Conservation (phyloP, 106 monocot species). For the Cymbidium sinense region DNA sequence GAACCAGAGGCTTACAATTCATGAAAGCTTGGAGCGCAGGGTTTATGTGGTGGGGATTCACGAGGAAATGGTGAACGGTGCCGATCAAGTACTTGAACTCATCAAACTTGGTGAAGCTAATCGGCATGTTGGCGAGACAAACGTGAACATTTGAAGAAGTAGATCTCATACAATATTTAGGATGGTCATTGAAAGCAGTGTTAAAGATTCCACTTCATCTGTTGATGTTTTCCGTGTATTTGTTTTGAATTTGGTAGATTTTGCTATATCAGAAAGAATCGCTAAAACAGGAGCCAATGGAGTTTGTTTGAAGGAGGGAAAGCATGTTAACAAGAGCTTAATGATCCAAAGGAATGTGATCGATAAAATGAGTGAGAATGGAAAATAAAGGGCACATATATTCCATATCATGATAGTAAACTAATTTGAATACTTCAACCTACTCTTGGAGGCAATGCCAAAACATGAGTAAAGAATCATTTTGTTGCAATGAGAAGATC, state of each 20-base stretch:
- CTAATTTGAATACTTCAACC: constrained; percentile 91
- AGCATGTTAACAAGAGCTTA: constrained; percentile 95
- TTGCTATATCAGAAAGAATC: constrained; percentile 91
- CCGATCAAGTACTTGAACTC: constrained; percentile 82
- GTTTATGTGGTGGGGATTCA: constrained; percentile 76
- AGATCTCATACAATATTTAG: constrained; percentile 96
- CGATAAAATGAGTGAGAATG: constrained; percentile 80
- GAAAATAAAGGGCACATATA: constrained; percentile 80
- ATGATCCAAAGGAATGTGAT: constrained; percentile 94
- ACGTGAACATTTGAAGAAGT: constrained; percentile 88
- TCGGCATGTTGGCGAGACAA: constrained; percentile 94
- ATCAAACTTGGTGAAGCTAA: constrained; percentile 87
- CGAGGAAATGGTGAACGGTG: constrained; percentile 83
- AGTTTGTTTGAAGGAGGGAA: constrained; percentile 92
- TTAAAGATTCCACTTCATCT: constrained; percentile 31
- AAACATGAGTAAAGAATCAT: too few relatives aligned
- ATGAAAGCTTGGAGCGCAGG: constrained; percentile 95
- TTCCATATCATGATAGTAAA: constrained; percentile 96
- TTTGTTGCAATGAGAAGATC: too few relatives aligned
- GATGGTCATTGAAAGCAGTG: constrained; percentile 98
- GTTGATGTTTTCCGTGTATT: constrained; percentile 85
- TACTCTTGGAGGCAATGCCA: constrained; percentile 92
- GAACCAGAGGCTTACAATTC: constrained; percentile 77
- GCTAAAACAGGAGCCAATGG: constrained; percentile 93
- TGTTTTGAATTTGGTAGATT: constrained; percentile 92